These are phyloP conservation scores for Diutina rugosa DNA, from an alignment of 1,139 yeast genomes.

Conservation along the genomic window DNA sequence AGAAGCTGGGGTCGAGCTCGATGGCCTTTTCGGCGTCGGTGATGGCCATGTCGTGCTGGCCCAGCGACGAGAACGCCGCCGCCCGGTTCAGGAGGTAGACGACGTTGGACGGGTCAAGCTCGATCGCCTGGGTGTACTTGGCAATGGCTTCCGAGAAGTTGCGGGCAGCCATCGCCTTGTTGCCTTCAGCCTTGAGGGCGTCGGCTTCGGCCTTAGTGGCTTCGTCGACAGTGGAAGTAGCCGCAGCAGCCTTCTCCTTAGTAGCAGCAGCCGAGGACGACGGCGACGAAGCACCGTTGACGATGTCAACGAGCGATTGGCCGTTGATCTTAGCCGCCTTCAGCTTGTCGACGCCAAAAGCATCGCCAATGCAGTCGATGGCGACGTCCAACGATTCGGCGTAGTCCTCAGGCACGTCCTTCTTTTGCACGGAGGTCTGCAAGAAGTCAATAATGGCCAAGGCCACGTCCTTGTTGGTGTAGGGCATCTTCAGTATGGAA, in stretches of 20 bases:
- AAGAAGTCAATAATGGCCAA: slow-evolving; percentile 65
- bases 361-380: slow-evolving; percentile 82
- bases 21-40: slow-evolving; percentile 77
- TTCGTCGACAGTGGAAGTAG: slow-evolving; percentile 30
- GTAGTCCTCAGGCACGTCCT: slow-evolving; percentile 64
- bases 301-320: slow-evolving; percentile 32
- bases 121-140: slow-evolving; percentile 76
- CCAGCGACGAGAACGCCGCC: slow-evolving; percentile 81
- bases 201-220: slow-evolving; percentile 65
- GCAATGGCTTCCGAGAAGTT: slow-evolving; percentile 59
- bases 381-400: slow-evolving; percentile 93
- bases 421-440: slow-evolving; percentile 43
- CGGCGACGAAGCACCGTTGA: slow-evolving; percentile 11
- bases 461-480: slow-evolving; percentile 54
- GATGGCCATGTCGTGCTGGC: slow-evolving; percentile 66
- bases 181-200: slow-evolving; percentile 76
- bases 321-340: slow-evolving; percentile 35
- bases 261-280: slow-evolving; percentile 2
- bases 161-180: slow-evolving; percentile 76
- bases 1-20: slow-evolving; percentile 60
- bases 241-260: slow-evolving; percentile 8
- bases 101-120: slow-evolving; percentile 56
- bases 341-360: slow-evolving; percentile 56
- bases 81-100: slow-evolving; percentile 91
- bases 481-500: slow-evolving; percentile 11